Conservation (phyloP, 148 eudicot genomes). For the Diospyros kaki region DNA sequence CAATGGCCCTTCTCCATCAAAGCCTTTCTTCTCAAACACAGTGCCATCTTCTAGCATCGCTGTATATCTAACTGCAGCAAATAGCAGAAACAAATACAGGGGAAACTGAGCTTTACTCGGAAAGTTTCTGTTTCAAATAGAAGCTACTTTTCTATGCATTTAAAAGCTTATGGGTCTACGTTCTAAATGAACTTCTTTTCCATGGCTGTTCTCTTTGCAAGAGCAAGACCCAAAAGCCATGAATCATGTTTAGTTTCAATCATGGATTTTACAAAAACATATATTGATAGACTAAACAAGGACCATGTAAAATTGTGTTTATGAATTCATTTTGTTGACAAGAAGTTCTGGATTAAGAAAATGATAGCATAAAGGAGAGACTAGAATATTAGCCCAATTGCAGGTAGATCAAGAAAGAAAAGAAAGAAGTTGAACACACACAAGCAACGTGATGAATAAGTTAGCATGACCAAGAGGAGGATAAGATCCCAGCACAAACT, state of each 20-base stretch:
- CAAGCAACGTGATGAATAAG: too few species aligned
- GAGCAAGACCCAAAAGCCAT: background rate
- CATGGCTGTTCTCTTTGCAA: background rate
- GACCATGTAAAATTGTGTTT: background rate
- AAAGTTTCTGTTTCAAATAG: background rate
- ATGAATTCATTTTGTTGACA: background rate
- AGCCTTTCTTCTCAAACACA: conserved; percentile 54
- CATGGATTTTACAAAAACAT: background rate
- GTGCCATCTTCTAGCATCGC: conserved; percentile 62
- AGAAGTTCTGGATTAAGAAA: background rate
- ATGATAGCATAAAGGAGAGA: too few species aligned
- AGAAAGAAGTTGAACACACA: background rate
- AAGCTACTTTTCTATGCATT: background rate
- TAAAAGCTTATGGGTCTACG: background rate
- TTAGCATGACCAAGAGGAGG: background rate
- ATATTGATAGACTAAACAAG: background rate
- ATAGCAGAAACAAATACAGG: background rate
- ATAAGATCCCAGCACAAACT: background rate
- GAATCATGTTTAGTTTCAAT: background rate
- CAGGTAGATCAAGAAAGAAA: too few species aligned
- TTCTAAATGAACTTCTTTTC: background rate
- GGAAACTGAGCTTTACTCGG: background rate
- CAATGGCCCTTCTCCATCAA: conserved; percentile 43
- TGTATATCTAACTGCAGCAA: conserved; percentile 49
- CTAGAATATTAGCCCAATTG: too few species aligned